Conservation (phyloP, 768 basidiomycete genomes). For the Suillus tomentosus region DNA sequence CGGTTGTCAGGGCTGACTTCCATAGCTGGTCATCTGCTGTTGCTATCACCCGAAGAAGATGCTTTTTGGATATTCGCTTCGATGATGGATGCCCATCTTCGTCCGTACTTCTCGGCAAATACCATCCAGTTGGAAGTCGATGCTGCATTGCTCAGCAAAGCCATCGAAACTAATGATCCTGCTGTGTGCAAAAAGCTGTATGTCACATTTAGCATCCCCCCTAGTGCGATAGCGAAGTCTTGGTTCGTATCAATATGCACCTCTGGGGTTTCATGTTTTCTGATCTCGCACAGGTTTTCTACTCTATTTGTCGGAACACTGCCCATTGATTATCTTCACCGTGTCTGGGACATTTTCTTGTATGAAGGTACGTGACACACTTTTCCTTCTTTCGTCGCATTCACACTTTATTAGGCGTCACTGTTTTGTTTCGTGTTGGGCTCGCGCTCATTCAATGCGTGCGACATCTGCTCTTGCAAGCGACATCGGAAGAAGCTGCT, state of each 20-base stretch:
- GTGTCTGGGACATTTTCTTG: constrained; percentile 84
- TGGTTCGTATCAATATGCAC: constrained; percentile 50
- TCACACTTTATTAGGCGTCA: constrained; percentile 50
- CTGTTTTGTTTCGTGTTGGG: constrained; percentile 74
- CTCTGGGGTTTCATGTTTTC: neutral
- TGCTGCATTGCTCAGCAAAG: constrained; percentile 66
- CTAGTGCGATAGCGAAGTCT: constrained; percentile 56
- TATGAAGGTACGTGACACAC: constrained; percentile 62
- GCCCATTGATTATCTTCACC: constrained; percentile 63
- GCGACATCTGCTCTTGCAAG: constrained; percentile 59
- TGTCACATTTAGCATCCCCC: constrained; percentile 60
- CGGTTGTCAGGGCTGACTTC: constrained; percentile 57
- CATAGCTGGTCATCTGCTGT: constrained; percentile 70
- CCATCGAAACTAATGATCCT: constrained; percentile 64
- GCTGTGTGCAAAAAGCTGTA: constrained; percentile 67
- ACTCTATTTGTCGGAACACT: constrained; percentile 69
- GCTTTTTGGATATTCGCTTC: constrained; percentile 91
- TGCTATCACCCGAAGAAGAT: constrained; percentile 83
- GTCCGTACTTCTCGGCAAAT: constrained; percentile 68
- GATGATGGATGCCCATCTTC: constrained; percentile 82
- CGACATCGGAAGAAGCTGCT: constrained; percentile 46
- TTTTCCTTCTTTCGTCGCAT: neutral
- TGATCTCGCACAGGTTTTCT: constrained; percentile 56
- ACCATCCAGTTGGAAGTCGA: constrained; percentile 75
- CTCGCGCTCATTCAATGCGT: constrained; percentile 63